phyloP scores from a whole-genome alignment of 2,329 filamentous ascomycete species.

The Exophiala bonariae region DNA sequence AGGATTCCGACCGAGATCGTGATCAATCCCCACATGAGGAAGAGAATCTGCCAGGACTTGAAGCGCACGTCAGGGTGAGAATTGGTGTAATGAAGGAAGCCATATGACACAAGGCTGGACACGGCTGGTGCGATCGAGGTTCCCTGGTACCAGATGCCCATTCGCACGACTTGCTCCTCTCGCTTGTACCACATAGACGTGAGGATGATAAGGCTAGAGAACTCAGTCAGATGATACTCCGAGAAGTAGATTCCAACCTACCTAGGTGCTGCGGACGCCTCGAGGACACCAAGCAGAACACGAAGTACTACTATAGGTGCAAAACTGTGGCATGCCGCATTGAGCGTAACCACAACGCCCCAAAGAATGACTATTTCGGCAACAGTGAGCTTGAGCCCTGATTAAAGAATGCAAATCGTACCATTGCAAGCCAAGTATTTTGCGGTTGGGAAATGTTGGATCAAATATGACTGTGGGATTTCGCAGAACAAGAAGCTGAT shows the following conservation, averaged over 20 bases:
- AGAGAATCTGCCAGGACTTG: conserved; percentile 37
- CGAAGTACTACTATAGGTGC: no score
- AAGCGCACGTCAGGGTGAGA: conserved; percentile 26
- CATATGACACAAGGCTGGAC: conserved; percentile 15
- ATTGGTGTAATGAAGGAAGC: conserved; percentile 17
- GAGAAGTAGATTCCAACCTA: conserved; percentile 11
- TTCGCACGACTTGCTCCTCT: conserved; percentile 31
- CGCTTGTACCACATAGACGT: conserved; percentile 57
- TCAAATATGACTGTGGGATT: conserved; percentile 57
- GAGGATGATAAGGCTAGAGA: conserved; percentile 48
- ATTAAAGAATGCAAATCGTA: no score
- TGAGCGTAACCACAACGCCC: no score
- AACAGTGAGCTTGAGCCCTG: no score
- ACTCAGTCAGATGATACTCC: not conserved
- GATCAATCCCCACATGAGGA: conserved; percentile 46
- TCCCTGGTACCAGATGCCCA: conserved; percentile 30
- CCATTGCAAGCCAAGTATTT: conserved; percentile 46
- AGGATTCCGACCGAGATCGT: conserved; percentile 41
- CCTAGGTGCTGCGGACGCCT: conserved; percentile 55
- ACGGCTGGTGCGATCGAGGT: conserved; percentile 14
- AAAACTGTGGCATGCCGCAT: no score
- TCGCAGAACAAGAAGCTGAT: conserved; percentile 59
- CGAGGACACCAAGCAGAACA: conserved; percentile 52
- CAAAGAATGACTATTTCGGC: no score
- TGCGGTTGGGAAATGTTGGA: conserved; percentile 55